Evolutionary conservation across 2,329 filamentous ascomycete species (phyloP), one percentile per base, ranked within the genome.

Genomic region (Calonectria hongkongensis): DNA sequence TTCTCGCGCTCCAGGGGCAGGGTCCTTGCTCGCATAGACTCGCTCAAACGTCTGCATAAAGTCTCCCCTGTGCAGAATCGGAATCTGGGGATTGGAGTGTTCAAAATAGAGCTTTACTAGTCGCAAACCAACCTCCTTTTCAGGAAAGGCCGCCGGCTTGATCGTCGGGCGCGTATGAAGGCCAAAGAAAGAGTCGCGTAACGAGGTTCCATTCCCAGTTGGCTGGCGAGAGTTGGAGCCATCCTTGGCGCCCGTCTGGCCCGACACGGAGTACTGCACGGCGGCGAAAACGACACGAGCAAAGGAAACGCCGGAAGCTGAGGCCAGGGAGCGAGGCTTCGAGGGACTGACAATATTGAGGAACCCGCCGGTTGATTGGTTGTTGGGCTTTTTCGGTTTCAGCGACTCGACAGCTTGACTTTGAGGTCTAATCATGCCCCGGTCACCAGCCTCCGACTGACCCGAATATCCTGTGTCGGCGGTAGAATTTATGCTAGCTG

Each of bases 181-280:
- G n/a, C 96, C 96, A 81, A 98, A 98, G 87, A 98, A 98, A 0
- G 95, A 98, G 84, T 98, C 96, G 72, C 96, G 91, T 93, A 98
- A 97, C 15, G 94, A 95, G 21, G 95, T 95, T 45, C 92, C 93
- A 47, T 89, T 80, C 6, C 78, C 79, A 54, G 74, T 74, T 0
- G 73, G 71, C 28, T 79, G 77, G 28, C 79, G 79, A 36, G 75
- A 66, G 66, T 76, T 73, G 25, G 75, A 72, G 18, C 76, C 79
- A 36, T 82, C 82, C 68, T 72, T 73, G 15, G 69, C 65, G 21
- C 78, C 94, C 79, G 92, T 93, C 83, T 90, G 87, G 73, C 90
- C 89, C 12, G 89, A 88, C 18, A 92, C 88, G 0, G 90, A 92
- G 60, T 91, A 91, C 79, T 98, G 97, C 58, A 98, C 95, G 1